A percentile compares a stretch with the other conserved stretches of the same genome.
Conservation (phyloP, 345 rosid species). For the Citrus glauca region DNA sequence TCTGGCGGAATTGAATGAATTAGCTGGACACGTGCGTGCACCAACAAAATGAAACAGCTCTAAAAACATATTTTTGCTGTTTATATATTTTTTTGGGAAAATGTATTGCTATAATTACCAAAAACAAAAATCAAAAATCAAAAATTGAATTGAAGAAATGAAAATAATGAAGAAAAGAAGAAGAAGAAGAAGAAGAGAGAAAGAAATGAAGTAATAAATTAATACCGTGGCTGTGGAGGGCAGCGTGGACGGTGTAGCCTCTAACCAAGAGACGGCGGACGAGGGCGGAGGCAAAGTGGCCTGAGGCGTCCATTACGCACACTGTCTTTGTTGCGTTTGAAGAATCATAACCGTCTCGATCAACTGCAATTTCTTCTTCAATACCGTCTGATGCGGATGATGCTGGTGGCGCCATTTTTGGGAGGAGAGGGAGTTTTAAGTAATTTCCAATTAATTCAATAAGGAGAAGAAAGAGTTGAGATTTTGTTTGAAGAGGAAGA, state of each 20-base stretch:
- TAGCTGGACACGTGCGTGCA: too few relatives aligned
- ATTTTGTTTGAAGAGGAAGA: too few relatives aligned
- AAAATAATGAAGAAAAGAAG: not conserved
- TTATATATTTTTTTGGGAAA: too few relatives aligned
- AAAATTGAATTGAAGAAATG: not conserved
- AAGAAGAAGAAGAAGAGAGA: too few relatives aligned
- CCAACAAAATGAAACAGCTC: too few relatives aligned
- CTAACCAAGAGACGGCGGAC: conserved; percentile 38
- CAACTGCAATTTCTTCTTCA: too few relatives aligned
- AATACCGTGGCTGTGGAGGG: conserved; percentile 42
- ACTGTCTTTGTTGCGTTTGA: conserved; percentile 15
- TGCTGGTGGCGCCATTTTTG: conserved; percentile 38
- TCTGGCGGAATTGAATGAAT: too few relatives aligned
- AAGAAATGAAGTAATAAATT: not conserved
- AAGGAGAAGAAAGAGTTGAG: too few relatives aligned
- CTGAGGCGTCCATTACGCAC: conserved; percentile 68
- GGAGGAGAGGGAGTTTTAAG: not conserved
- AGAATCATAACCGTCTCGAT: too few relatives aligned
- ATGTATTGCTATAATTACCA: too few relatives aligned
- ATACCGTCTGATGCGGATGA: not conserved
- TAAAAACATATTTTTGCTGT: too few relatives aligned
- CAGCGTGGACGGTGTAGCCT: conserved; percentile 65
- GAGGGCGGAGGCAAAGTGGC: conserved; percentile 46
- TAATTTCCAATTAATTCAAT: not conserved
- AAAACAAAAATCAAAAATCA: too few relatives aligned